These are phyloP conservation scores for Taxillus chinensis DNA, from an alignment of 164 flowering plant genomes.

Conservation along the genomic window DNA sequence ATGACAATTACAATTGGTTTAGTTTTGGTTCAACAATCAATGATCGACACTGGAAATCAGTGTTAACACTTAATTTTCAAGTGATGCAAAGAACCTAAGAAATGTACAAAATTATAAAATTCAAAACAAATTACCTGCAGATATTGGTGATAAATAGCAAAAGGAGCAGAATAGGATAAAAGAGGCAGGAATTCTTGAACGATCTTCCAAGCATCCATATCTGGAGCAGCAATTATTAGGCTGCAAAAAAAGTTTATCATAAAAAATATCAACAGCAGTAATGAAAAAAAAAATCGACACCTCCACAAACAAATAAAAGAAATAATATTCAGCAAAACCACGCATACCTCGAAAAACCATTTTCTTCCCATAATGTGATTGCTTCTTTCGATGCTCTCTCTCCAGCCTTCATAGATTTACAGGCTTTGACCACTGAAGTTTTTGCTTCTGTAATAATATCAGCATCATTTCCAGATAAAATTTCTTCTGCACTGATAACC, in stretches of 20 bases:
- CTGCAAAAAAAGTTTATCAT: conserved; percentile 33
- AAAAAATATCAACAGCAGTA: background rate
- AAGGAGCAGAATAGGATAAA: conserved; percentile 80
- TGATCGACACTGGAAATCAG: too few species aligned
- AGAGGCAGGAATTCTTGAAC: conserved; percentile 68
- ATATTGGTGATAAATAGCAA: conserved; percentile 84
- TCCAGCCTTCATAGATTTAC: conserved; percentile 60
- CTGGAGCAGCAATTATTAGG: conserved; percentile 84
- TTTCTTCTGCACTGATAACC: conserved; percentile 21
- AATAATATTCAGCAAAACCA: background rate
- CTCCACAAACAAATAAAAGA: background rate
- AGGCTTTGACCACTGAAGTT: conserved; percentile 15
- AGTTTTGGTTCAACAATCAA: too few species aligned
- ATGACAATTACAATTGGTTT: too few species aligned
- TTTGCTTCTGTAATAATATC: conserved; percentile 17
- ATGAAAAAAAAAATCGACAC: background rate
- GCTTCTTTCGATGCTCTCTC: conserved; percentile 47
- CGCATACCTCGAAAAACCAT: conserved; percentile 79
- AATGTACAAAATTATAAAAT: background rate
- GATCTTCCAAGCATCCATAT: conserved; percentile 62
- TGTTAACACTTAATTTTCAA: too few species aligned
- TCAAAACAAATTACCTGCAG: conserved; percentile 50
- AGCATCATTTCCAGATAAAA: conserved; percentile 20
- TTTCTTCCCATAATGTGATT: conserved; percentile 62
- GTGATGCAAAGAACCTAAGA: too few species aligned